Conservation (phyloP, 805 yeast species). For the Lachancea waltii region DNA sequence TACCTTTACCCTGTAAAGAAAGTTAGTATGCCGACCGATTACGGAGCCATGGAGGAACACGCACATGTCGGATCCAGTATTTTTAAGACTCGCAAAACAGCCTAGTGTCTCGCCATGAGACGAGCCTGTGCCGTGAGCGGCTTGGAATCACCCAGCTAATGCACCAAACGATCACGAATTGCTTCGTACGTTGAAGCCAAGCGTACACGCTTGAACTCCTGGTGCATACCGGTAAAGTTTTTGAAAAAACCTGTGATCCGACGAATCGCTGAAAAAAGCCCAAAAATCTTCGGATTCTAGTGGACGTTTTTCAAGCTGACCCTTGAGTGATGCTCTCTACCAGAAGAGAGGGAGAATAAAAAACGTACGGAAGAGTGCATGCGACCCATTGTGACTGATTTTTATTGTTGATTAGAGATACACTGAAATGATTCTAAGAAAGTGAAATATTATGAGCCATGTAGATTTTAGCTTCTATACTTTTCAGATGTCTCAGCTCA, state of each 20-base stretch:
- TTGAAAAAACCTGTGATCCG: slow-evolving; percentile 18
- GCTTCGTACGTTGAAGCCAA: neutral
- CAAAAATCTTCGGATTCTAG: slow-evolving; percentile 6
- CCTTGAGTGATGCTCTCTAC: slow-evolving; percentile 1
- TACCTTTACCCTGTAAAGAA: slow-evolving; percentile 86
- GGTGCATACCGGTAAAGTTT: slow-evolving; percentile 25
- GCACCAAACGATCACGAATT: slow-evolving; percentile 12
- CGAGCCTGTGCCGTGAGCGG: neutral
- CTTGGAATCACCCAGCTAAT: slow-evolving; percentile 34
- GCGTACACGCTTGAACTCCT: slow-evolving; percentile 9
- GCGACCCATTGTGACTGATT: slow-evolving; percentile 92
- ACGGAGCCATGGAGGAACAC: neutral
- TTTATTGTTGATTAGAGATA: slow-evolving; percentile 16
- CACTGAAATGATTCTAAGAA: too few relatives aligned
- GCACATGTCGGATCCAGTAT: slow-evolving; percentile 6
- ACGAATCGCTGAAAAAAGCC: slow-evolving; percentile 10
- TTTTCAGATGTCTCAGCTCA: too few relatives aligned
- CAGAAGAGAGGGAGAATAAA: neutral
- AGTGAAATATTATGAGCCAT: too few relatives aligned
- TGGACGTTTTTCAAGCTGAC: neutral
- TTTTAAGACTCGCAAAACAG: too few relatives aligned
- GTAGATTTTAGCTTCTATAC: too few relatives aligned
- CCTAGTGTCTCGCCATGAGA: too few relatives aligned
- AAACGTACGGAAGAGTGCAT: slow-evolving; percentile 95
- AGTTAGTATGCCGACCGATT: slow-evolving; percentile 5